Percentiles rank a stretch among this genome's conserved stretches.
Conservation (phyloP, 2,329 filamentous ascomycete genomes). For the Alternaria dauci region DNA sequence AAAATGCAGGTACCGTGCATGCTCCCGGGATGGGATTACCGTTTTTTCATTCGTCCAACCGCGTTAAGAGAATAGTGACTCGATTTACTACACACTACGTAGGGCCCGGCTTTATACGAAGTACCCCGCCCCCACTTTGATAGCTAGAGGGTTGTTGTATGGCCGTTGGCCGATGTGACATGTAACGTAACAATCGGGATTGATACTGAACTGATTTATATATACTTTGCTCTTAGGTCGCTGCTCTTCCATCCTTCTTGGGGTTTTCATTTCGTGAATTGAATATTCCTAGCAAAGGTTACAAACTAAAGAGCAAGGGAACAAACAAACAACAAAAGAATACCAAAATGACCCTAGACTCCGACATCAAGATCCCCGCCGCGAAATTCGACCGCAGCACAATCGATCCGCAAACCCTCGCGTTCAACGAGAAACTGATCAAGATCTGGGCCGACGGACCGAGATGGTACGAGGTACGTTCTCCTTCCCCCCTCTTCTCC, state of each 20-base stretch:
- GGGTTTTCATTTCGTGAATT: too few species aligned
- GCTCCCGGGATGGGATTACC: neutral
- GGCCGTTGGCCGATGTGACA: too few species aligned
- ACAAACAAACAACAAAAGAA: neutral
- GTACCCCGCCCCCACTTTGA: conserved; percentile 17
- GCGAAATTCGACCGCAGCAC: conserved; percentile 56
- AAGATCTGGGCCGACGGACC: conserved; percentile 55
- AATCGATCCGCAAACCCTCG: conserved; percentile 52
- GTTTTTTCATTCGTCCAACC: neutral
- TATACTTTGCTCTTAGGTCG: too few species aligned
- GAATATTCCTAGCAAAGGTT: neutral
- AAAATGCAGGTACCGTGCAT: conserved; percentile 5
- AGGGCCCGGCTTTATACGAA: neutral
- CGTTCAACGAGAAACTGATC: conserved; percentile 57
- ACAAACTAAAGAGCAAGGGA: neutral
- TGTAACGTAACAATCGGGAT: too few species aligned
- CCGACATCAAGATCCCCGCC: conserved; percentile 54
- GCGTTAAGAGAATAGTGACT: neutral
- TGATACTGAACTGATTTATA: too few species aligned
- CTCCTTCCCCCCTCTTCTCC: too few species aligned
- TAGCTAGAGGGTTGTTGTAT: neutral
- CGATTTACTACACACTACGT: neutral
- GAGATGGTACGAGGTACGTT: conserved; percentile 61
- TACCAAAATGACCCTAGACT: conserved; percentile 40
- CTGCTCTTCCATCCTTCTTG: too few species aligned